A percentile compares a stretch with the other conserved stretches of the same genome.
phyloP scores from a whole-genome alignment of 352 stramenopile species.

The Phytophthora sp. region DNA sequence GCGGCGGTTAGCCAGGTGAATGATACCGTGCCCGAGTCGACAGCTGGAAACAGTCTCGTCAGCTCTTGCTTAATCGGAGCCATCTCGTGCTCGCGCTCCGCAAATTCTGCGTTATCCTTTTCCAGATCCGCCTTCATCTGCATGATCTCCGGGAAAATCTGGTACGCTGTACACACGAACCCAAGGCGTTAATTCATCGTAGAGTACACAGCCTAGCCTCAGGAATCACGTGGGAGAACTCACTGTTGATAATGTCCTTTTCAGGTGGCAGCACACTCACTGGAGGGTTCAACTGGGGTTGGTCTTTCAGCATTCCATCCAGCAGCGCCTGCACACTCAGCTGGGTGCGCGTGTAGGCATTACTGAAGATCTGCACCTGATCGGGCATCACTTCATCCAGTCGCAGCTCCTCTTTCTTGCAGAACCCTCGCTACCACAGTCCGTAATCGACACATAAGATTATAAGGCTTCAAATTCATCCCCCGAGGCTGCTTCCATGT shows the following conservation, averaged over 20 bases:
- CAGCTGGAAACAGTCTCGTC: constrained; percentile 55
- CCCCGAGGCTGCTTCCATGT: background rate
- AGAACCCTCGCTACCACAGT: constrained; percentile 45
- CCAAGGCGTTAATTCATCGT: constrained; percentile 4
- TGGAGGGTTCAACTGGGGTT: constrained; percentile 41
- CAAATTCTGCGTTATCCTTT: constrained; percentile 55
- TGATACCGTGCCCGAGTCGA: constrained; percentile 34
- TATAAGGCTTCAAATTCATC: constrained; percentile 7
- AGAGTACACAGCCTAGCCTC: background rate
- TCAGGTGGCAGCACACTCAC: constrained; percentile 69
- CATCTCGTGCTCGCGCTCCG: constrained; percentile 60
- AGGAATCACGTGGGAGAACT: constrained; percentile 15
- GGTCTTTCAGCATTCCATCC: constrained; percentile 45
- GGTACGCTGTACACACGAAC: constrained; percentile 52
- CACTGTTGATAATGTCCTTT: constrained; percentile 86
- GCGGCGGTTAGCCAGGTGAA: constrained; percentile 77
- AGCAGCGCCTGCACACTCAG: constrained; percentile 76
- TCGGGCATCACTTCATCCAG: constrained; percentile 40
- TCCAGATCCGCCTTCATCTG: constrained; percentile 59
- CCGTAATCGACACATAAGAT: constrained; percentile 23
- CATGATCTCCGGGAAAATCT: constrained; percentile 66
- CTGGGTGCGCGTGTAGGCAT: constrained; percentile 81
- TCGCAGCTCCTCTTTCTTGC: constrained; percentile 45
- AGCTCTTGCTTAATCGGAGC: constrained; percentile 59
- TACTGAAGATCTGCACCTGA: constrained; percentile 71